Conservation (phyloP, 2,329 filamentous ascomycete genomes). For the Fusarium lyarnte region DNA sequence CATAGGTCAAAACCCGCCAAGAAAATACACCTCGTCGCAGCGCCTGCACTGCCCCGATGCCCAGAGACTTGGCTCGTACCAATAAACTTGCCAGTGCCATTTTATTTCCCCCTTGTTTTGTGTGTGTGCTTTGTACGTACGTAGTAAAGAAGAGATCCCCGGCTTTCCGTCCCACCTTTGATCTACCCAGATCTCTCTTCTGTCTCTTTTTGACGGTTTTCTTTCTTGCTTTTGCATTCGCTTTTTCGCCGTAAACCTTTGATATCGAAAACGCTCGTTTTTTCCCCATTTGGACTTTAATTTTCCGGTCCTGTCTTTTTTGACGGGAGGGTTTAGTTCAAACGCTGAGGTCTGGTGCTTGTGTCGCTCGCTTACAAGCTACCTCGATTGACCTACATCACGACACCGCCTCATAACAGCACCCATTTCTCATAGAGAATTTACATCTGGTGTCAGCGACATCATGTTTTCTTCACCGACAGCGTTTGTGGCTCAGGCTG, state of each 20-base stretch:
- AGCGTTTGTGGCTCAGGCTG: constrained; percentile 16
- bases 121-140: background rate
- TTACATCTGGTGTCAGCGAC: background rate
- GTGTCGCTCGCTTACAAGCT: constrained; percentile 30
- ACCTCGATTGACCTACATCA: background rate
- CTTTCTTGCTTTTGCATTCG: constrained; percentile 4
- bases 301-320: background rate
- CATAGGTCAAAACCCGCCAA: constrained; percentile 23
- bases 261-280: constrained; percentile 11
- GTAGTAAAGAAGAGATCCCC: constrained; percentile 17
- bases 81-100: background rate
- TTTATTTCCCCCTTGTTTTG: background rate
- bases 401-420: background rate
- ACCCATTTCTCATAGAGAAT: background rate
- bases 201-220: background rate
- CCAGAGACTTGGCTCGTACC: constrained; percentile 41
- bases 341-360: constrained; percentile 1
- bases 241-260: constrained; percentile 2
- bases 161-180: constrained; percentile 25
- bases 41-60: constrained; percentile 41
- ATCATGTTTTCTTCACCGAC: constrained; percentile 10
- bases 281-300: background rate
- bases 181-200: constrained; percentile 19
- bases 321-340: background rate
- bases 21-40: background rate